Base-by-base conservation (phyloP, 495 filamentous ascomycete species). In the Tuber microsphaerosporum region DNA sequence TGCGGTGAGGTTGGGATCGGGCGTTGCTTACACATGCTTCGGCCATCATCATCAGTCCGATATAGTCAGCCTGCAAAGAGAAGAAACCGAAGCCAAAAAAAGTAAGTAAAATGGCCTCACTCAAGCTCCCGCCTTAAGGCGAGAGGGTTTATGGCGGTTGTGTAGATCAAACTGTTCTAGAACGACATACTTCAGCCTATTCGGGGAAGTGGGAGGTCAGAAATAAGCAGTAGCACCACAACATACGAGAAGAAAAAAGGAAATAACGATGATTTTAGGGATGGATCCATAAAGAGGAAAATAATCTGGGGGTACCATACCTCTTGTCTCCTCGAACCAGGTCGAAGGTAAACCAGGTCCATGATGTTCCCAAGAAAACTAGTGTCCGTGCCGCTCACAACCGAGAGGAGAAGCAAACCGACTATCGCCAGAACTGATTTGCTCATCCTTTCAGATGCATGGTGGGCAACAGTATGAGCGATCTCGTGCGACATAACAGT, bases 401-500 rank as follows among this genome's bases (percentile, higher is more conserved):
- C 75, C 0, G 87, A 79, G 26, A 92, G 83, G 4, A 85, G 31
- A n/a, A 87, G 85, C 2, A 89, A 83, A 19, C 90, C 76, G 1
- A 87, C 86, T 7, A 89, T 82, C 10, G 89, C 83, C 37, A 91
- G 82, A n/a, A 91, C 84, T 26, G 85, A 85, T 73, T 88, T 86
- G 73, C 88, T 91, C 87, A 96, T 88, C 16, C 90, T 85, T 84
- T 98, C 94, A 2, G 87, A 92, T 0, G 88, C 84, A 79, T 98
- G 94, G 51, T 90, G 89, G 2, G 94, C 94, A 1, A 97, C 85
- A 51, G 92, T 92, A 82, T 98, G 94, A n/a, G 93, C 92, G 75
- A 98, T 97, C 85, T 97, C 94, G 83, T 98, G 94, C 9, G 92
- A 93, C 46, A 79, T 72, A 1, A 97, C 92, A 4, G 93, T 89